phyloP scores from a whole-genome alignment of 2,329 filamentous ascomycete genomes.

The Xylaria multiplex region DNA sequence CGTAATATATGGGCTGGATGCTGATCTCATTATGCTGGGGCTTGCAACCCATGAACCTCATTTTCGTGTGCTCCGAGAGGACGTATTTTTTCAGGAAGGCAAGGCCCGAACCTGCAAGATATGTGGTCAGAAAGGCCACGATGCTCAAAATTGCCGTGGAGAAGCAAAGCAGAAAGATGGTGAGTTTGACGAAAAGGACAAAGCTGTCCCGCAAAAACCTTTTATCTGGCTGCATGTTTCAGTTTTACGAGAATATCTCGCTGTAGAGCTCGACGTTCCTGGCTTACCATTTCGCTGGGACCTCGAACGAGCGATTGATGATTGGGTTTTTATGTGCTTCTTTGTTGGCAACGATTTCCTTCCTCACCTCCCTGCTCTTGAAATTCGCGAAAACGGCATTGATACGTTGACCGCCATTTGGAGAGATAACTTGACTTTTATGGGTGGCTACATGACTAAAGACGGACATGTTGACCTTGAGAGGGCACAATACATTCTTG shows the following conservation, averaged over 20 bases:
- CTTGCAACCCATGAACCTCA: slow-evolving; percentile 97
- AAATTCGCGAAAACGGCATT: slow-evolving; percentile 97
- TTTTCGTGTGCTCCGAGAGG: slow-evolving; percentile 94
- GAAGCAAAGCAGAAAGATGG: slow-evolving; percentile 80
- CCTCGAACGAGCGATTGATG: slow-evolving; percentile 91
- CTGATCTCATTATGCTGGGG: slow-evolving; percentile 98
- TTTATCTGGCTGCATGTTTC: slow-evolving; percentile 99
- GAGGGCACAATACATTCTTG: slow-evolving; percentile 86
- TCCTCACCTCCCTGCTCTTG: slow-evolving; percentile 94
- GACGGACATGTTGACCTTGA: slow-evolving; percentile 91
- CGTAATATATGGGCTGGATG: slow-evolving; percentile 97
- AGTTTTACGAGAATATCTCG: slow-evolving; percentile 90
- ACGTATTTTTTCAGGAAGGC: slow-evolving; percentile 92
- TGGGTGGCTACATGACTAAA: slow-evolving; percentile 96
- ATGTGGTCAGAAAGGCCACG: slow-evolving; percentile 92
- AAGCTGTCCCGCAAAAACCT: slow-evolving; percentile 77
- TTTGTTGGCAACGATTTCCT: slow-evolving; percentile 99
- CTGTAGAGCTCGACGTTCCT: slow-evolving; percentile 85
- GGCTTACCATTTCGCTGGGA: slow-evolving; percentile 89
- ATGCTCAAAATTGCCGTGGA: slow-evolving; percentile 85
- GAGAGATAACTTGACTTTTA: slow-evolving; percentile 88
- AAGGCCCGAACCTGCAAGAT: slow-evolving; percentile 84
- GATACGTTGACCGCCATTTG: slow-evolving; percentile 97
- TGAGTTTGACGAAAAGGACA: slow-evolving; percentile 84
- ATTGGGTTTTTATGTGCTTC: slow-evolving; percentile 99